Evolutionary conservation across 306 rosid genomes (phyloP).

Genomic region (Dalbergia oliveri): DNA sequence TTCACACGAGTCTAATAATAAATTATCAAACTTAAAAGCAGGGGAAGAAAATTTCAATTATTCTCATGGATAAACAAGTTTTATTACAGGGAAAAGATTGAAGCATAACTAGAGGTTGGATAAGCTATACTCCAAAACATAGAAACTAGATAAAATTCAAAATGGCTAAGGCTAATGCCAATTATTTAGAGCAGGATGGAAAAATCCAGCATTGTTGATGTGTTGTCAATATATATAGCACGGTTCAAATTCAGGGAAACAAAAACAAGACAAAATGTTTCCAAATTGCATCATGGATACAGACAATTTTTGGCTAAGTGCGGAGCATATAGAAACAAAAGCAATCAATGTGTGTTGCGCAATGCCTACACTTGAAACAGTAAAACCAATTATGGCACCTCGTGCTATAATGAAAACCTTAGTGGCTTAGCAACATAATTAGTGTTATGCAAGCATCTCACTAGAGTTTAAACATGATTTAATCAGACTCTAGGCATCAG

Average conservation of each 20-base stretch:
- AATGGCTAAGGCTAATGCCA: not conserved
- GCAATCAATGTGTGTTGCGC: not conserved
- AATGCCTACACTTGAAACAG: slow-evolving; percentile 1
- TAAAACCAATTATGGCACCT: slow-evolving; percentile 26
- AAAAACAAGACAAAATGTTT: slow-evolving; percentile 7
- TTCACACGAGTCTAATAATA: not conserved
- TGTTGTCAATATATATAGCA: not conserved
- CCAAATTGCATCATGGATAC: not conserved
- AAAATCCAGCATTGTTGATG: not conserved
- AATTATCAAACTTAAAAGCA: slow-evolving; percentile 13
- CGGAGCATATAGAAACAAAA: slow-evolving; percentile 4
- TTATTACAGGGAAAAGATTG: slow-evolving; percentile 4
- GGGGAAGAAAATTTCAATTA: not conserved
- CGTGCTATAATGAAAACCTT: slow-evolving; percentile 21
- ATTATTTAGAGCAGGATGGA: slow-evolving; percentile 6
- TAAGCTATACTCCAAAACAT: slow-evolving; percentile 22
- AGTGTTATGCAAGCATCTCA: not conserved
- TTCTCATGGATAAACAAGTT: not conserved
- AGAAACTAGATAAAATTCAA: slow-evolving; percentile 11
- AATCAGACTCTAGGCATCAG: not conserved
- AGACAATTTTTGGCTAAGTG: not conserved
- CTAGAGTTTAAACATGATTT: not conserved
- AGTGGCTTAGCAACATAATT: slow-evolving; percentile 1
- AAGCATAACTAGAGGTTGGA: not conserved
- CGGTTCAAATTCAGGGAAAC: not conserved